Base-by-base conservation (phyloP, 2,329 filamentous ascomycete genomes). In the Pseudonectria foliicola region DNA sequence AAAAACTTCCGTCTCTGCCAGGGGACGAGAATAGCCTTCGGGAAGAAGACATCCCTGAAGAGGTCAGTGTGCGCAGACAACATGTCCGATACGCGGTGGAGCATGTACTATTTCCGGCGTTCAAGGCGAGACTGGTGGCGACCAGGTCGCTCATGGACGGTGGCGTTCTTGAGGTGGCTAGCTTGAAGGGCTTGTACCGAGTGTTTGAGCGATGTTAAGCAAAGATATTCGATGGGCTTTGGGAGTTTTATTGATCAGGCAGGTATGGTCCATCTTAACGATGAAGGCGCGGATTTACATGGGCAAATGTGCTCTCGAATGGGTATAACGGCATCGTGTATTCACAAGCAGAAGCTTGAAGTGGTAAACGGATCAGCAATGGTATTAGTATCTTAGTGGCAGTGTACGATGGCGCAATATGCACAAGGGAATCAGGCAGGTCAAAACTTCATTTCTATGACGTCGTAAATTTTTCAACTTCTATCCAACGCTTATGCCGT, bases 141-240 rank as follows among this genome's bases (percentile, higher is more conserved):
- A 95, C 92, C 7, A 82, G 75, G 45, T 70, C 73, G 5, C 63
- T 96, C 50, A 75, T 93, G 62, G 77, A 80, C 33, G 83, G 79
- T 1, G 74, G 69, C 7, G 77, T 95, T 10, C 65, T 94, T 30
- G 90, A 98, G 61, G 78, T 95, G 31, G 90, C 92, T 2, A 87
- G 93, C 63, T 61, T 96, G 39, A 96, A 95, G 60, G 88, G 89
- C 0, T 57, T 98, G 38, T 98, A 98, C 60, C 71, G 85, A 29
- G 89, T 96, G 3, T 98, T 98, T 68, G 92, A 98, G 63, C 70
- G 92, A 35, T 96, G 92, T 59, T 96, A 60, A 75, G 33, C 5
- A 21, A 21, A 8, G 18, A 21, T 21, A 21, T 21, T 8, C 5
- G 18, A 8, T 5, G 18, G 18, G 18, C 18, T 21, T 21, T 21